A percentile compares a stretch with the other conserved stretches of the same genome.
phyloP scores from a whole-genome alignment of 129 eudicot genomes.

The Artemisia annua region DNA sequence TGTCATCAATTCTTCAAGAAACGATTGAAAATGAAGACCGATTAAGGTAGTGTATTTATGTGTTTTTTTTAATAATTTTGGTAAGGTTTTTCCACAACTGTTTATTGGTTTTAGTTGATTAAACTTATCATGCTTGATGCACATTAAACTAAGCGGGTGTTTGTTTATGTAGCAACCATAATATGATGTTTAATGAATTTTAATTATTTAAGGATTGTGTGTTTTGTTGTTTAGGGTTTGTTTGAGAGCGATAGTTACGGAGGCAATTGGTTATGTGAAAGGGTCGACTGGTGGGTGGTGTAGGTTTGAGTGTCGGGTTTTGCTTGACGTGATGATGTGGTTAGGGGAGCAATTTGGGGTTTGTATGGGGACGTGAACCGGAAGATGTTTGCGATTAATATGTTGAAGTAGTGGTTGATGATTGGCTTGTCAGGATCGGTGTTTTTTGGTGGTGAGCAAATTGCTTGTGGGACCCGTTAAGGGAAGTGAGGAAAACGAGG shows the following conservation, averaged over 20 bases:
- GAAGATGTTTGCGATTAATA: conserved; percentile 47
- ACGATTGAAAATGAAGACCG: no score
- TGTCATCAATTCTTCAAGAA: no score
- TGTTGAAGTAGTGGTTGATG: conserved; percentile 50
- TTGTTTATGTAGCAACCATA: no score
- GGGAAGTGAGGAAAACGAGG: conserved; percentile 22
- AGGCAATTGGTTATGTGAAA: conserved; percentile 39
- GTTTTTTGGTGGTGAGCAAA: conserved; percentile 35
- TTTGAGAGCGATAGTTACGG: conserved; percentile 51
- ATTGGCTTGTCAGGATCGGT: conserved; percentile 30
- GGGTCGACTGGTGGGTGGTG: conserved; percentile 21
- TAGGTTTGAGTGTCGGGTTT: conserved; percentile 54
- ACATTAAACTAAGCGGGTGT: no score
- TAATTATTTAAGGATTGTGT: conserved; percentile 50
- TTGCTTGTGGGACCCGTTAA: conserved; percentile 8
- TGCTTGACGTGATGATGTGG: conserved; percentile 55
- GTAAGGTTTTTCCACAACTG: no score
- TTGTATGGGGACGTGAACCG: conserved; percentile 78
- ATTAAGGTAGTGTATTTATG: no score
- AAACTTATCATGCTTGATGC: no score
- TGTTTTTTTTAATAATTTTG: no score
- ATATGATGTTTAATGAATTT: no score
- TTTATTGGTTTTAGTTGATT: no score
- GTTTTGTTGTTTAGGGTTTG: conserved; percentile 54
- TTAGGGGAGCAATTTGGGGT: conserved; percentile 52